Conservation (phyloP, 2,329 filamentous ascomycete genomes). For the Fusarium aywerte region DNA sequence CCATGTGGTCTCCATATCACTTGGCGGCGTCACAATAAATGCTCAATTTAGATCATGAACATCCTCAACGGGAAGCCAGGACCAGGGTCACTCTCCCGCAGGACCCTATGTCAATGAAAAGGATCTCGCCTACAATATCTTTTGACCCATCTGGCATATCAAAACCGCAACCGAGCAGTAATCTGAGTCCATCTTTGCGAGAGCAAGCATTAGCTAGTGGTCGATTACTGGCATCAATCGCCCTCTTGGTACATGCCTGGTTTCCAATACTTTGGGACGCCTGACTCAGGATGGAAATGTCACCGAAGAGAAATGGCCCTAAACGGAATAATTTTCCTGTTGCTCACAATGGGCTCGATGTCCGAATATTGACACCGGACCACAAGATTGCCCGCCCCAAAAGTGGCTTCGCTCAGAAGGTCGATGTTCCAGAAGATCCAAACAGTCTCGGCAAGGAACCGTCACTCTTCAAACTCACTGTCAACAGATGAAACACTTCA, state of each 20-base stretch:
- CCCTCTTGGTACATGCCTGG: conserved; percentile 19
- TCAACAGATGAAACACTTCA: conserved; percentile 42
- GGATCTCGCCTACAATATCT: conserved; percentile 23
- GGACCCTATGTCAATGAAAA: conserved; percentile 1
- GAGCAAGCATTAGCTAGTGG: conserved; percentile 19
- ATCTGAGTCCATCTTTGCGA: conserved; percentile 36
- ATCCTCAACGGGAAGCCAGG: conserved; percentile 34
- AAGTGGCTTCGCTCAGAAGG: conserved; percentile 33
- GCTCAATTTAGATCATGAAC: conserved; percentile 25
- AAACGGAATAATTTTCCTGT: conserved; percentile 32
- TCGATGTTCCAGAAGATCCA: conserved; percentile 45
- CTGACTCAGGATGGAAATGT: conserved; percentile 37
- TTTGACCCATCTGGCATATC: conserved; percentile 8
- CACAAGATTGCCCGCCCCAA: conserved; percentile 27
- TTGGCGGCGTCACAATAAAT: conserved; percentile 32
- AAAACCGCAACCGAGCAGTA: conserved; percentile 32
- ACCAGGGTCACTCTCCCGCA: conserved; percentile 13
- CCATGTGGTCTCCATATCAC: conserved; percentile 32
- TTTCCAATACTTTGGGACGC: conserved; percentile 40
- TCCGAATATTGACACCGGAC: conserved; percentile 10
- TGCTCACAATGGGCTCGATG: conserved; percentile 13
- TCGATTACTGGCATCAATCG: conserved; percentile 20
- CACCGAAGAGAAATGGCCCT: conserved; percentile 32
- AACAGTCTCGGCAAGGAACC: conserved; percentile 21
- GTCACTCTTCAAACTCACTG: conserved; percentile 30